Conservation (phyloP, 352 stramenopile genomes). For the Phytophthora lateralis region DNA sequence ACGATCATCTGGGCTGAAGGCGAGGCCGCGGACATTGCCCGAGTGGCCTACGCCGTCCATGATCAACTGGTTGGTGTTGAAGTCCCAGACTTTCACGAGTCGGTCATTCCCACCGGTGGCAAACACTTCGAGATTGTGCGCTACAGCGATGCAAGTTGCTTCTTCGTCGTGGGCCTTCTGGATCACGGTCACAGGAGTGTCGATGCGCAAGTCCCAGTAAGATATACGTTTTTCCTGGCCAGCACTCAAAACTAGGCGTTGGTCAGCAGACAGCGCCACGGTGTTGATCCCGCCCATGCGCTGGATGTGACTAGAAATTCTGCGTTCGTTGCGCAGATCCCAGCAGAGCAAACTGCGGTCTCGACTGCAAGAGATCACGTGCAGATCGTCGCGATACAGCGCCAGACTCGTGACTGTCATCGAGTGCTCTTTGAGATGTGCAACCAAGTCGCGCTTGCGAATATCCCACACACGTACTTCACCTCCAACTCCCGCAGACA, state of each 20-base stretch:
- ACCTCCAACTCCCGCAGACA: conserved; percentile 79
- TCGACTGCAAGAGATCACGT: conserved; percentile 88
- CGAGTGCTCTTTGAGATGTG: conserved; percentile 93
- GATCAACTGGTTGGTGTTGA: conserved; percentile 57
- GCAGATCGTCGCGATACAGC: conserved; percentile 91
- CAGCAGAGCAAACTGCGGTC: conserved; percentile 93
- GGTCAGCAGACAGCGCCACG: conserved; percentile 85
- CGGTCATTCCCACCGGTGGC: conserved; percentile 88
- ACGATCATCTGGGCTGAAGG: conserved; percentile 91
- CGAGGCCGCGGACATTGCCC: conserved; percentile 67
- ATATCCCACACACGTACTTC: conserved; percentile 95
- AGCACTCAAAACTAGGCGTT: conserved; percentile 90
- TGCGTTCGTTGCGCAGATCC: conserved; percentile 89
- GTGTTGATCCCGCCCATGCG: conserved; percentile 94
- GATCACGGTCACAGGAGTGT: conserved; percentile 80
- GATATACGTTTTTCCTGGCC: conserved; percentile 94
- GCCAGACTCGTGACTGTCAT: conserved; percentile 84
- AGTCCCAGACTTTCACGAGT: conserved; percentile 91
- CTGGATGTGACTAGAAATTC: conserved; percentile 90
- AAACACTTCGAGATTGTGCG: conserved; percentile 82
- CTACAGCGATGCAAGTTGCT: conserved; percentile 89
- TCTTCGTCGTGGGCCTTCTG: conserved; percentile 84
- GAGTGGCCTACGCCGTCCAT: conserved; percentile 84
- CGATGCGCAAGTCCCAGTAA: conserved; percentile 91
- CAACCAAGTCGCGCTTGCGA: conserved; percentile 88